Evolutionary conservation across 2,329 filamentous ascomycete species (phyloP).

Genomic region (Aspergillus sp.): DNA sequence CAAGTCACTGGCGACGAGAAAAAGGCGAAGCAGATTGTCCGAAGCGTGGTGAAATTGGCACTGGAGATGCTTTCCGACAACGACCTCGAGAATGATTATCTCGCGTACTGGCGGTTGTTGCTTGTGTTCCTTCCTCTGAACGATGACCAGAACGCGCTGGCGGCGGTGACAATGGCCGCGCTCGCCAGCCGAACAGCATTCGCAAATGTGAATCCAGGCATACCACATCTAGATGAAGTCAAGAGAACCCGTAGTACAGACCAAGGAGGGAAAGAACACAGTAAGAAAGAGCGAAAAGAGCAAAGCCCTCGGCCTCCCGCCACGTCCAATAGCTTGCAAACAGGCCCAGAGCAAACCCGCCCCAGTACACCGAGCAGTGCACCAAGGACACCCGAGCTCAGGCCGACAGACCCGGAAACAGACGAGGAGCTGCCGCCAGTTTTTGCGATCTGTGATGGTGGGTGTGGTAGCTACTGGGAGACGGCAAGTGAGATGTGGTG

Average conservation of each 20-base stretch:
- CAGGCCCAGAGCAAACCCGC: background rate
- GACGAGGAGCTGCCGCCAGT: background rate
- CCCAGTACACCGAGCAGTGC: background rate
- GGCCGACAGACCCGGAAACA: background rate
- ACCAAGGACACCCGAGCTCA: background rate
- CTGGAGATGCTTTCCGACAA: slow-evolving; percentile 30
- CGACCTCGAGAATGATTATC: slow-evolving; percentile 27
- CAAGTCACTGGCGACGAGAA: slow-evolving; percentile 17
- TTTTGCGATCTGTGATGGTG: slow-evolving; percentile 16
- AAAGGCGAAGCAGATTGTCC: slow-evolving; percentile 21
- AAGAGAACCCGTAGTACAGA: background rate
- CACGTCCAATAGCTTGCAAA: background rate
- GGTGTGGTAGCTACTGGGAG: slow-evolving; percentile 19
- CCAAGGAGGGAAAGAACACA: background rate
- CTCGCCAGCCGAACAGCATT: slow-evolving; percentile 7
- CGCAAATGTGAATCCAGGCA: background rate
- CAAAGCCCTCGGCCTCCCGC: background rate
- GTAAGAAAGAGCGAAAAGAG: slow-evolving; percentile 6
- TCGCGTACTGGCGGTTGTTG: slow-evolving; percentile 24
- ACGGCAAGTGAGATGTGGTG: slow-evolving; percentile 28
- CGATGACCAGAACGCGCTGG: slow-evolving; percentile 19
- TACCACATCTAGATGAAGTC: background rate
- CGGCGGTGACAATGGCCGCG: slow-evolving; percentile 18
- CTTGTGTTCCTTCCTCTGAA: slow-evolving; percentile 22
- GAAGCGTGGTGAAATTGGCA: slow-evolving; percentile 23